Evolutionary conservation across 306 rosid genomes (phyloP).

Genomic region (Gastrolobium bilobum): DNA sequence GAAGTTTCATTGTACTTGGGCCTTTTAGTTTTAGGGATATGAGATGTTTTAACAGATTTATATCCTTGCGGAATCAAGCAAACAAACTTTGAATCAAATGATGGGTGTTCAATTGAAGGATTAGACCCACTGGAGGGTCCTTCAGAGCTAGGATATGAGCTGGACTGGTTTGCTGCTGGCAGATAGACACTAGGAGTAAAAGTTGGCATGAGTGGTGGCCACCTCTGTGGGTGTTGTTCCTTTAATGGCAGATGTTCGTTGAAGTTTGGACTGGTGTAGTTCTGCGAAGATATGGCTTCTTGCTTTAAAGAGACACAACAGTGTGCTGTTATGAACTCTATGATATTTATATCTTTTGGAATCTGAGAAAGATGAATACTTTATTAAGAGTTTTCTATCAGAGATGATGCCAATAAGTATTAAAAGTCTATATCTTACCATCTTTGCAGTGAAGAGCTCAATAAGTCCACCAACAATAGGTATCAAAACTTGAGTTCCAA

Average conservation of each 20-base stretch:
- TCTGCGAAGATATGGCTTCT: slow-evolving; percentile 51
- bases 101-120: slow-evolving; percentile 61
- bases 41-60: slow-evolving; percentile 46
- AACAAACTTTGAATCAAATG: slow-evolving; percentile 52
- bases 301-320: slow-evolving; percentile 56
- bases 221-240: slow-evolving; percentile 31
- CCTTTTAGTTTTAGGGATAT: slow-evolving; percentile 42
- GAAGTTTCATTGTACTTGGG: slow-evolving; percentile 39
- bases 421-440: slow-evolving; percentile 53
- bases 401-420: background rate
- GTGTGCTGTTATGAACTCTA: slow-evolving; percentile 64
- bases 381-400: slow-evolving; percentile 24
- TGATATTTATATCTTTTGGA: slow-evolving; percentile 59
- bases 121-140: slow-evolving; percentile 67
- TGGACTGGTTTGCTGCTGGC: slow-evolving; percentile 46
- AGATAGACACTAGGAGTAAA: slow-evolving; percentile 49
- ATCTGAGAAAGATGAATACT: slow-evolving; percentile 60
- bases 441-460: slow-evolving; percentile 74
- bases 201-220: slow-evolving; percentile 40
- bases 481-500: slow-evolving; percentile 76
- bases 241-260: slow-evolving; percentile 47
- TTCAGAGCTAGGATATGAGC: slow-evolving; percentile 63
- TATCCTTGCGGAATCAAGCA: slow-evolving; percentile 37
- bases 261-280: slow-evolving; percentile 45
- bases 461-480: slow-evolving; percentile 77